Evolutionary conservation across 768 basidiomycete genomes (phyloP), one percentile per base, ranked within the genome.

Genomic region (Mycena polygramma): DNA sequence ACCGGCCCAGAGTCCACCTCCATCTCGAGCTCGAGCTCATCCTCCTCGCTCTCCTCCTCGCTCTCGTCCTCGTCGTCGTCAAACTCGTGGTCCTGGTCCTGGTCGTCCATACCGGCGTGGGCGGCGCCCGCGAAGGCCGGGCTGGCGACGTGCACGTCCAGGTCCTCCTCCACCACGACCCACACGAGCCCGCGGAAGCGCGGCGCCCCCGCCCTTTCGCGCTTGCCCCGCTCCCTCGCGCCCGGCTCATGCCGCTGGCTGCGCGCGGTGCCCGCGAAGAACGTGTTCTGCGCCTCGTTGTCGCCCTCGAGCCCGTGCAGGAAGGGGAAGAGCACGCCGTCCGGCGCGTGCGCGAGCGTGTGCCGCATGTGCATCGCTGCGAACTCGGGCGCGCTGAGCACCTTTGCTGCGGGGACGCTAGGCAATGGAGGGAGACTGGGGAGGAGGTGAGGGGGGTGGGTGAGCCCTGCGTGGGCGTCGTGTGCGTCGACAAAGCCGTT

Each of bases 251-350:
- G n/a, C n/a, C n/a, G n/a, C n/a, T n/a, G n/a, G n/a, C n/a, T n/a
- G n/a, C n/a, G n/a, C n/a, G n/a, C n/a, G n/a, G n/a, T n/a, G n/a
- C n/a, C n/a, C n/a, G n/a, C n/a, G n/a, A 97, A 97, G 85, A 96
- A 96, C 24, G 87, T 84, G 75, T 93, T 94, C 82, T 95, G 95
- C 0, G 91, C 90, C 19, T 87, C 80, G 76, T 95, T 94, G 68
- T 91, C 86, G 72, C 94, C 91, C 75, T 96, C 95, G 69, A 96
- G 85, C 52, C 95, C 94, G 75, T 96, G 95, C 19, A 95, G 82
- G 81, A 96, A 97, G 0, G 95, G 95, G 78, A 97, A 97, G 66
- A 96, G 88, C 74, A 92, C 86, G 48, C 86, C 84, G 81, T 97
- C 95, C 0, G 92, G 92, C 1, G 94, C 89, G 79, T 96, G 93